Conservation (phyloP, 768 basidiomycete species). For the Dioszegia aurantiaca region DNA sequence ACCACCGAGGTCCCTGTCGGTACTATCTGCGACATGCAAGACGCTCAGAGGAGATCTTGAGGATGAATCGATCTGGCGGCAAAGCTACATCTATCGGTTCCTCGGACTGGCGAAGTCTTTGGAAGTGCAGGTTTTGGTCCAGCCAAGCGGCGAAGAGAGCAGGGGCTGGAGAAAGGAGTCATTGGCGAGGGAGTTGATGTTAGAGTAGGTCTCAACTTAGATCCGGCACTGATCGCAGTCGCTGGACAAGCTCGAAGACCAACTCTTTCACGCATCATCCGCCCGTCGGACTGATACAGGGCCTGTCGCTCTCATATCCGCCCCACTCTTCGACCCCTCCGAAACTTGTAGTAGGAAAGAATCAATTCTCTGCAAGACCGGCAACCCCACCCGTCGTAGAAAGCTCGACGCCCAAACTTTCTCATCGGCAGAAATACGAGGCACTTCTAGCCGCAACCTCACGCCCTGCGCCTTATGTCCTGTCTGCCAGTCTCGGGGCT, state of each 20-base stretch:
- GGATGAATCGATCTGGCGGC: conserved; percentile 44
- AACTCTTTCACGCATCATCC: conserved; percentile 31
- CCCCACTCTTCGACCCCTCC: conserved; percentile 21
- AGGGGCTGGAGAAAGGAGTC: conserved; percentile 45
- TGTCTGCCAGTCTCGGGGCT: conserved; percentile 34
- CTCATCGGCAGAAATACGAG: conserved; percentile 45
- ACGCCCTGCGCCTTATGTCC: conserved; percentile 39
- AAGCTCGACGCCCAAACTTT: conserved; percentile 24
- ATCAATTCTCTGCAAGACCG: conserved; percentile 20
- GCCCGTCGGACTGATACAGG: conserved; percentile 36
- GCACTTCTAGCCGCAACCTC: conserved; percentile 37
- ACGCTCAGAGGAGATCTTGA: conserved; percentile 27
- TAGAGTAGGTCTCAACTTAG: conserved; percentile 32
- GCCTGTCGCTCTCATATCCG: conserved; percentile 45
- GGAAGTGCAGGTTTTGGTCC: conserved; percentile 31
- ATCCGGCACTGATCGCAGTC: conserved; percentile 24
- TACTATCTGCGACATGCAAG: conserved; percentile 32
- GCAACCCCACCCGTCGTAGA: background rate
- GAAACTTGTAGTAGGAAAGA: conserved; percentile 27
- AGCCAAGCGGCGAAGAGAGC: conserved; percentile 28
- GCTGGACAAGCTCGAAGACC: conserved; percentile 38
- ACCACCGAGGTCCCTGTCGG: conserved; percentile 28
- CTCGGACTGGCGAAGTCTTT: conserved; percentile 10
- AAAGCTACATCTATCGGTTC: conserved; percentile 44
- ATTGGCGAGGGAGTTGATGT: conserved; percentile 41